Evolutionary conservation across 139 green algal species (phyloP), one percentile per base, ranked within the genome.

Genomic region (Picochlorum sp.): DNA sequence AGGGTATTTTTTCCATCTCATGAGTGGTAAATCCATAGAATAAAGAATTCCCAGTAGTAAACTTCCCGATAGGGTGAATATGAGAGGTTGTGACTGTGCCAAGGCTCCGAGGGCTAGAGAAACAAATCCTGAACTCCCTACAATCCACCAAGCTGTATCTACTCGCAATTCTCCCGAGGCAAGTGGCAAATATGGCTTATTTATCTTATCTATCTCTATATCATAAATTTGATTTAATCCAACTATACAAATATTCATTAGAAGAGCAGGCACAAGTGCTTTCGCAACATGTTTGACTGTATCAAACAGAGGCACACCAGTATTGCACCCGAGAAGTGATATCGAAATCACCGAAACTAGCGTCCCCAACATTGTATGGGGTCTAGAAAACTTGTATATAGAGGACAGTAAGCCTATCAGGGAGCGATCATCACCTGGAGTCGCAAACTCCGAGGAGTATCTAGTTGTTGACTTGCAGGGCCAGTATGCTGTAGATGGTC

Each of bases 111-210:
- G 67, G 9, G 61, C 60, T 20, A 81, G 60, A 18, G 70, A 67
- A 3, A 37, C 59, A 4, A 58, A 45, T 20, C 63, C 74, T 4
- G 70, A 62, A 34, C 23, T 44, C 13, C 18, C 41, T 16, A 67
- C 65, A 5, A 74, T 58, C 7, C 59, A 69, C 6, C 59, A 49
- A 23, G 69, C 75, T 3, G 82, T 71, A 9, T 44, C 60, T 49
- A 90, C 67, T 6, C 51, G 81, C 49, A 92, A 89, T 5, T 96
- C 89, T 2, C 92, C 92, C 32, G 79, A 85, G 6, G 92, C 90
- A 20, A 98, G 72, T 0, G 92, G 92, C 7, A 98, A 74, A 68
- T 98, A 96, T 1, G 92, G 92, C 80, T 98, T 98, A 81, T 98
- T 98, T 21, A 98, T 72, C 58, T 82, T 79, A 37, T 68, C 62